Conservation (phyloP, 2,329 filamentous ascomycete genomes). For the Monilinia fructigena region DNA sequence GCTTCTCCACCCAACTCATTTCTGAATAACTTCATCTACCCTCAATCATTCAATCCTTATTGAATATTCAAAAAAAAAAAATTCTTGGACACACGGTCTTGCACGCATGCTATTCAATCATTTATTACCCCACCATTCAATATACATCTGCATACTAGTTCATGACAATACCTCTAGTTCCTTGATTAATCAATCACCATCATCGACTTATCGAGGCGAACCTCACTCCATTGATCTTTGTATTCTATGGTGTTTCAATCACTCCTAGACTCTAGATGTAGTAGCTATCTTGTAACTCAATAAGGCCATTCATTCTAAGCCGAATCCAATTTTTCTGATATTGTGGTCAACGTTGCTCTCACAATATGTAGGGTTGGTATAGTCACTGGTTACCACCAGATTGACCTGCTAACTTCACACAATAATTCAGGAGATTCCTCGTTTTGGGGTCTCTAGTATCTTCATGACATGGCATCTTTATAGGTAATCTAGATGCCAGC, state of each 20-base stretch:
- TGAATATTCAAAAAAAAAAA: too few relatives aligned
- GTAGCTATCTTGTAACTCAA: background rate
- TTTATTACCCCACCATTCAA: background rate
- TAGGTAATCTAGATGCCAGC: background rate
- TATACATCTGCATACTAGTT: background rate
- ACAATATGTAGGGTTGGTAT: too few relatives aligned
- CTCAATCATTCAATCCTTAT: background rate
- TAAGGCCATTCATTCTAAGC: background rate
- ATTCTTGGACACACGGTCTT: too few relatives aligned
- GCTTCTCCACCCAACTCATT: background rate
- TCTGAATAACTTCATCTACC: background rate
- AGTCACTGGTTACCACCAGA: too few relatives aligned
- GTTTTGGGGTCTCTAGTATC: background rate
- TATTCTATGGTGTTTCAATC: background rate
- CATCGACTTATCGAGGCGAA: background rate
- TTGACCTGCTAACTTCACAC: background rate
- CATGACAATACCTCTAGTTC: background rate
- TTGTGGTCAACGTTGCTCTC: background rate
- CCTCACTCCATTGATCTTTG: background rate
- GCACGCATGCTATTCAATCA: too few relatives aligned
- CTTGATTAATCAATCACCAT: background rate
- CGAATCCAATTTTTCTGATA: background rate
- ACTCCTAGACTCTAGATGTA: background rate
- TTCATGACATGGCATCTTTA: background rate
- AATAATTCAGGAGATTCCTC: background rate